Evolutionary conservation across 139 green algal species (phyloP).

Genomic region (Nannochloris sp.): DNA sequence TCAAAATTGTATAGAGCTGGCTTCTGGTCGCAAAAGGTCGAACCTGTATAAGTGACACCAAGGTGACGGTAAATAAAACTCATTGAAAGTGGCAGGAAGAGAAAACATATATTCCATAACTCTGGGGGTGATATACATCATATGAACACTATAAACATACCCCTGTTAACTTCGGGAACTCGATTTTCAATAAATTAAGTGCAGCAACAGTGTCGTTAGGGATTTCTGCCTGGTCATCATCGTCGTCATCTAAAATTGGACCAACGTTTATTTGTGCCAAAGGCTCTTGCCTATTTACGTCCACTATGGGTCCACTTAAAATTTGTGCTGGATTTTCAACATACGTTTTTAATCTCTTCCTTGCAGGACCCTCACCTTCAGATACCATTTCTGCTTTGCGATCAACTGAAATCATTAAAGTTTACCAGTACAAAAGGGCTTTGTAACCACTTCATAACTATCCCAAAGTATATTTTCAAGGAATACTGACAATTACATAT

Average conservation of each 20-base stretch:
- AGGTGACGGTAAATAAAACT: background rate
- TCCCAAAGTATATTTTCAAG: too few species aligned
- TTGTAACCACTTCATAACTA: too few species aligned
- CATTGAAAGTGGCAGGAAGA: background rate
- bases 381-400: too few species aligned
- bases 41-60: background rate
- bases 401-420: too few species aligned
- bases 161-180: conserved; percentile 9
- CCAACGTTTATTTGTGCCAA: background rate
- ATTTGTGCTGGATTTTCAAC: too few species aligned
- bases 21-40: conserved; percentile 2
- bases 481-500: too few species aligned
- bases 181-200: background rate
- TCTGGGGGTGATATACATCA: background rate
- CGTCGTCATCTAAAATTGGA: background rate
- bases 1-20: conserved; percentile 37
- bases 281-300: background rate
- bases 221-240: background rate
- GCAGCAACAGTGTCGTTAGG: conserved; percentile 7
- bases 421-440: too few species aligned
- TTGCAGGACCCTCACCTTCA: too few species aligned
- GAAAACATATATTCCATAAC: background rate
- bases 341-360: too few species aligned
- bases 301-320: too few species aligned
- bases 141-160: background rate